Conservation (phyloP, 495 filamentous ascomycete species). For the Daldinia loculata region DNA sequence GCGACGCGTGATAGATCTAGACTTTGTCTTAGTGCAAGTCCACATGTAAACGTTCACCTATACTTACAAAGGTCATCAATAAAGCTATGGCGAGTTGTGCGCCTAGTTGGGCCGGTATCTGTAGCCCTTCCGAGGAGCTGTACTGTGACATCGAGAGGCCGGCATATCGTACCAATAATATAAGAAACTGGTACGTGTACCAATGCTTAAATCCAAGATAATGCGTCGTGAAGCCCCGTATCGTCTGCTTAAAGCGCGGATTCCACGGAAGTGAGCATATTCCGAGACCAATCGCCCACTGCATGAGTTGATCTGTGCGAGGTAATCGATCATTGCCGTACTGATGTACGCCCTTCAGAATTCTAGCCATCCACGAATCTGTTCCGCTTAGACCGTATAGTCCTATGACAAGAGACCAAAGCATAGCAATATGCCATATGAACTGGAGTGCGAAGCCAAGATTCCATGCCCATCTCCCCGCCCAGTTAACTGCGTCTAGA, state of each 20-base stretch:
- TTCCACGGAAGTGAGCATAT: conserved; percentile 79
- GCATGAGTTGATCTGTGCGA: conserved; percentile 49
- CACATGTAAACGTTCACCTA: background rate
- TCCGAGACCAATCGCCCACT: conserved; percentile 61
- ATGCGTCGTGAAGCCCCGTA: conserved; percentile 68
- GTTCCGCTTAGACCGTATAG: conserved; percentile 18
- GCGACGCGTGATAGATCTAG: conserved; percentile 58
- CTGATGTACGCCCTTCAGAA: conserved; percentile 48
- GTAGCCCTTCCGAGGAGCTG: conserved; percentile 51
- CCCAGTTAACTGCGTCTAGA: conserved; percentile 61
- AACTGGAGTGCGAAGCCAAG: conserved; percentile 62
- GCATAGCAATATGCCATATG: conserved; percentile 58
- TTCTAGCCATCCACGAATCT: conserved; percentile 36
- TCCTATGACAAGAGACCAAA: conserved; percentile 37
- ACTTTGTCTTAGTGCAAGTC: conserved; percentile 43
- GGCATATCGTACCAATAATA: conserved; percentile 64
- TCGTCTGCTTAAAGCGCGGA: conserved; percentile 69
- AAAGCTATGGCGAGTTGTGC: conserved; percentile 66
- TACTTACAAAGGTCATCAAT: conserved; percentile 65
- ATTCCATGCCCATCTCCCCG: conserved; percentile 61
- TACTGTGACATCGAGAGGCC: conserved; percentile 61
- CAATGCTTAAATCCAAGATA: conserved; percentile 72
- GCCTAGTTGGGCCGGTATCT: conserved; percentile 52
- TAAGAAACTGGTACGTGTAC: conserved; percentile 72
- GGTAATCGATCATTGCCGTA: conserved; percentile 39